Evolutionary conservation across 2,329 filamentous ascomycete genomes (phyloP), one percentile per base, ranked within the genome.

Genomic region (Aspergillus transmontanensis): DNA sequence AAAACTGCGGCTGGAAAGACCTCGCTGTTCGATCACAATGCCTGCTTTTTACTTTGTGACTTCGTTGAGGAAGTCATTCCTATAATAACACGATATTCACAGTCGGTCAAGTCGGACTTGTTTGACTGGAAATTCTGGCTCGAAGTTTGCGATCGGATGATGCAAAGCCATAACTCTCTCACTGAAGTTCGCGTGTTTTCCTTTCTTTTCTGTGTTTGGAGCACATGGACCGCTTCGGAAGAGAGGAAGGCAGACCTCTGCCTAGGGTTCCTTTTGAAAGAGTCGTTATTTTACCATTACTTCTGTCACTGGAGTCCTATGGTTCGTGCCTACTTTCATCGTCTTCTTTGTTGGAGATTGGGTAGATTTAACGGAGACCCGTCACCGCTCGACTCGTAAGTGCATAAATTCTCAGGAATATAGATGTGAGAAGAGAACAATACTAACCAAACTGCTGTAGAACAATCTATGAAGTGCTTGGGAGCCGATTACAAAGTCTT

Each of bases 281-380:
- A 91, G 59, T 84, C 89, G 30, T 86, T 90, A 2, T 97, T 97
- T 75, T 88, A 91, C 72, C 87, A 87, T 64, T 89, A 93, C 65
- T 97, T 97, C 79, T 94, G 91, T 73, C 93, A 97, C 72, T 97
- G 94, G 93, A 96, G 92, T 72, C 93, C 94, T 0, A 96, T 97
- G 94, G 92, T 97, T 26, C 87, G 94, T 64, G 90, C 93, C 16
- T 97, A 97, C 76, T 97, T 90, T 75, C 95, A 96, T 86, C 91
- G 94, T 54, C 81, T 97, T 57, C 79, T 97, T 26, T 96, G 93
- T 78, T 97, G 94, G 94, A 87, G 93, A 64, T 82, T 97, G 55
- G 94, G 91, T 67, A 86, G 94, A 66, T 91, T 90, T 72, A 86
- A 89, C 58, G 92, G 89, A 19, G 86, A 85, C 54, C 82, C 87